A percentile compares a stretch with the other conserved stretches of the same genome.
phyloP scores from a whole-genome alignment of 2,329 filamentous ascomycete genomes.

The Verticillium longisporum region DNA sequence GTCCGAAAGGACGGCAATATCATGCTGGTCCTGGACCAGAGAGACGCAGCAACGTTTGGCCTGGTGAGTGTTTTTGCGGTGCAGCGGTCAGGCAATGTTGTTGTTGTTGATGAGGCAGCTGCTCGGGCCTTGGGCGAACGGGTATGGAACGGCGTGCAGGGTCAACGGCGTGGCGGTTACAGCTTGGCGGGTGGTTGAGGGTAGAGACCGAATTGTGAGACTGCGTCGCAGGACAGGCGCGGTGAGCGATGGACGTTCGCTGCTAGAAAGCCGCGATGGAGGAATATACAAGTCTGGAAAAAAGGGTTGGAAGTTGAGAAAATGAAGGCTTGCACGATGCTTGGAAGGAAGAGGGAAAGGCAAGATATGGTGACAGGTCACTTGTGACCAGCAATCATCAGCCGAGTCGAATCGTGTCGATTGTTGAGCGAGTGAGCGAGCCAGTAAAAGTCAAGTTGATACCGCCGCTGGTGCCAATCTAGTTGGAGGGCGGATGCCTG shows the following conservation, averaged over 20 bases:
- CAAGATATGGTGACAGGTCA: not conserved
- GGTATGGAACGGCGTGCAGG: not conserved
- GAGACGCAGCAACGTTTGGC: not conserved
- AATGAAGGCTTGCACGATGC: not conserved
- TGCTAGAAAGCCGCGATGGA: not conserved
- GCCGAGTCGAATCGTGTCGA: not conserved
- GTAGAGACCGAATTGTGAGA: not conserved
- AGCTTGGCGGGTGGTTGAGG: not conserved
- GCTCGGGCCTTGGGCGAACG: not conserved
- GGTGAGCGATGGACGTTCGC: not conserved
- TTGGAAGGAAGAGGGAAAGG: not conserved
- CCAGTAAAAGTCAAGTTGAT: not conserved
- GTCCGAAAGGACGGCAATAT: not conserved
- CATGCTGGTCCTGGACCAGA: not conserved
- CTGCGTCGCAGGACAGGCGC: not conserved
- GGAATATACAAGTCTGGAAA: not conserved
- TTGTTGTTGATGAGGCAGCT: not conserved
- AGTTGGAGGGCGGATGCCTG: not conserved
- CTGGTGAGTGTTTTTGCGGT: not conserved
- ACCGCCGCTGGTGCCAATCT: not conserved
- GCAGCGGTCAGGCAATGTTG: not conserved
- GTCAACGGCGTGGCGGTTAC: not conserved
- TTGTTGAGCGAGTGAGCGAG: not conserved
- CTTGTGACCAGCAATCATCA: constrained; percentile 2
- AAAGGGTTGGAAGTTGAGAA: not conserved